phyloP scores from a whole-genome alignment of 2,329 filamentous ascomycete genomes.

The Diaporthe caulivora region DNA sequence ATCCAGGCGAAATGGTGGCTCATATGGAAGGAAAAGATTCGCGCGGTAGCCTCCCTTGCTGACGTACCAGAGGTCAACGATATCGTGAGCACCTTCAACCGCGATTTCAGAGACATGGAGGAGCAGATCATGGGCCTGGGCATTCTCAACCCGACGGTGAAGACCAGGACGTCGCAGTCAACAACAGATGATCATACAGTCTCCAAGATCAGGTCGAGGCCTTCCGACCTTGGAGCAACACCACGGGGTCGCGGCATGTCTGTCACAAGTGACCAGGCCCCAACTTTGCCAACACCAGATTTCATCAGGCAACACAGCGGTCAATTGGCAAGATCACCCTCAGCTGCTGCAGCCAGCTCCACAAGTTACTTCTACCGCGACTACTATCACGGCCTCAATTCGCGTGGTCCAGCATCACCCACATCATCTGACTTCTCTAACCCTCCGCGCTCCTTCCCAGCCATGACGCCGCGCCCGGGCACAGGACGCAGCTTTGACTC shows the following conservation, averaged over 20 bases:
- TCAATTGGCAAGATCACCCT: conserved; percentile 70
- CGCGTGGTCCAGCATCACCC: conserved; percentile 69
- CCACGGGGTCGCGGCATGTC: conserved; percentile 71
- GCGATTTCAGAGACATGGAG: conserved; percentile 83
- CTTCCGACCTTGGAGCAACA: conserved; percentile 60
- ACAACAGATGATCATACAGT: conserved; percentile 68
- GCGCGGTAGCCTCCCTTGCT: conserved; percentile 76
- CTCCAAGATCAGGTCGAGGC: conserved; percentile 62
- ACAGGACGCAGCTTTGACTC: conserved; percentile 73
- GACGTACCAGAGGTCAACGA: conserved; percentile 77
- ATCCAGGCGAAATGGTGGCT: conserved; percentile 87
- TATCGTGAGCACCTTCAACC: conserved; percentile 81
- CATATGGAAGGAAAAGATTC: conserved; percentile 87
- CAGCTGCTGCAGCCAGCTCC: conserved; percentile 59
- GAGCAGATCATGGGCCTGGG: conserved; percentile 77
- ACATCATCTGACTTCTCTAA: conserved; percentile 66
- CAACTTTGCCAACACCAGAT: conserved; percentile 74
- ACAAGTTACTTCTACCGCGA: conserved; percentile 70
- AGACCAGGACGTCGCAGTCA: conserved; percentile 68
- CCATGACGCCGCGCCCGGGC: conserved; percentile 63
- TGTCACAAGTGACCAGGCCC: conserved; percentile 72
- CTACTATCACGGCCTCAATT: conserved; percentile 60
- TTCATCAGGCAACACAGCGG: conserved; percentile 75
- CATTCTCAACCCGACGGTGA: conserved; percentile 82
- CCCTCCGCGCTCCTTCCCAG: conserved; percentile 61